Percentiles rank a stretch among this genome's conserved stretches.
These are phyloP conservation scores for Termitomyces sp. DNA, from an alignment of 1,284 basidiomycete genomes.

Conservation along the genomic window DNA sequence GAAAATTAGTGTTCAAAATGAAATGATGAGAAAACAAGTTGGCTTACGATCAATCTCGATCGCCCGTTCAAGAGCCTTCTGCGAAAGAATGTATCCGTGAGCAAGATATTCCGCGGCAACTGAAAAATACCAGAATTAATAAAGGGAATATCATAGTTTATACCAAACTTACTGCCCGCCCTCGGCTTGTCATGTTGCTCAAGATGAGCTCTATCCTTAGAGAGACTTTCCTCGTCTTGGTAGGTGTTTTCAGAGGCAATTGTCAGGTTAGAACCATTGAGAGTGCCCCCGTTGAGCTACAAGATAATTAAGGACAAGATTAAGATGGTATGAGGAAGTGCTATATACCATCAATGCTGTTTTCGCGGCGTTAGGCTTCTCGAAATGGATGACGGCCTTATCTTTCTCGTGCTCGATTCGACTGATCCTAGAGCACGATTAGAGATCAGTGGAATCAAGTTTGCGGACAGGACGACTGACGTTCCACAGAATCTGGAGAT, in stretches of 20 bases:
- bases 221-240: constrained; percentile 40
- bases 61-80: constrained; percentile 75
- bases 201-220: constrained; percentile 35
- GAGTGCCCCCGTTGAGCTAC: constrained; percentile 67
- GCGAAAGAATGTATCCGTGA: constrained; percentile 78
- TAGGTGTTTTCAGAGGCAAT: constrained; percentile 65
- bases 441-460: not conserved
- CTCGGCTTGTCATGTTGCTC: constrained; percentile 81
- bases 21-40: not conserved
- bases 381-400: constrained; percentile 61
- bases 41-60: constrained; percentile 81
- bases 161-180: constrained; percentile 56
- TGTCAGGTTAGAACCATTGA: constrained; percentile 55
- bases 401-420: constrained; percentile 49
- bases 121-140: constrained; percentile 12
- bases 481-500: constrained; percentile 67
- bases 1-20: not conserved
- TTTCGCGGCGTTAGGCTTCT: constrained; percentile 72
- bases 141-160: constrained; percentile 2
- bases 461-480: constrained; percentile 27
- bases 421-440: constrained; percentile 43
- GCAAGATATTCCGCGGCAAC: constrained; percentile 90
- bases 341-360: constrained; percentile 68
- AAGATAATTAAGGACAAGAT: constrained; percentile 5
- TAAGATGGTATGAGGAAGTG: not conserved